Conservation (phyloP, 1,139 yeast species). For the Yamadazyma triangularis region DNA sequence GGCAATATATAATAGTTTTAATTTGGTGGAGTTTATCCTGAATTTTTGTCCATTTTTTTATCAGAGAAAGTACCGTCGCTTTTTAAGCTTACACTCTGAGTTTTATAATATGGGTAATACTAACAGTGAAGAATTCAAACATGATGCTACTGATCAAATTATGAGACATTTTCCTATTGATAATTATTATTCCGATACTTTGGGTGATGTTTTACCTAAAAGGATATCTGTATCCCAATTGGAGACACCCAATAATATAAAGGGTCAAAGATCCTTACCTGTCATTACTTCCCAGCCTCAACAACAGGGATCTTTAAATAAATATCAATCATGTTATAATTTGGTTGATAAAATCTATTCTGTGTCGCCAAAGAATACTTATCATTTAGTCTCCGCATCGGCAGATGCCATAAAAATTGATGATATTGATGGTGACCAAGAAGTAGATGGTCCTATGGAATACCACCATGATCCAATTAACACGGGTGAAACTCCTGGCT, state of each 20-base stretch:
- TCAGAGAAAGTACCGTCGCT: constrained; percentile 5
- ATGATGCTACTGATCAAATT: not conserved
- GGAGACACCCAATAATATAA: not conserved
- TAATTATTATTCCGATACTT: constrained; percentile 9
- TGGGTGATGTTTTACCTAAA: constrained; percentile 12
- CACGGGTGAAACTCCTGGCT: constrained; percentile 22
- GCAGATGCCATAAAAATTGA: constrained; percentile 23
- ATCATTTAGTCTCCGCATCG: constrained; percentile 28
- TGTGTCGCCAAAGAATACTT: constrained; percentile 39
- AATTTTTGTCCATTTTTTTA: constrained; percentile 11
- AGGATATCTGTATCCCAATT: constrained; percentile 7
- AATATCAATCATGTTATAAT: constrained; percentile 21
- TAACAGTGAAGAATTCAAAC: constrained; percentile 7
- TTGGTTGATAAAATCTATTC: constrained; percentile 35
- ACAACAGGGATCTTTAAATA: not conserved
- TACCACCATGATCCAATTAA: too few relatives aligned
- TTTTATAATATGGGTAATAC: constrained; percentile 7
- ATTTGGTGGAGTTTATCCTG: constrained; percentile 4
- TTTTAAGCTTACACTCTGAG: constrained; percentile 10
- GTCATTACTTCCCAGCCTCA: not conserved
- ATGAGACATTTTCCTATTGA: constrained; percentile 1
- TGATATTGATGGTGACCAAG: constrained; percentile 17
- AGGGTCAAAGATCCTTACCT: too few relatives aligned
- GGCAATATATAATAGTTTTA: constrained; percentile 4
- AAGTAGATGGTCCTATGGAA: constrained; percentile 22